phyloP scores from a whole-genome alignment of 2,329 filamentous ascomycete species.

The Colletotrichum melonis region DNA sequence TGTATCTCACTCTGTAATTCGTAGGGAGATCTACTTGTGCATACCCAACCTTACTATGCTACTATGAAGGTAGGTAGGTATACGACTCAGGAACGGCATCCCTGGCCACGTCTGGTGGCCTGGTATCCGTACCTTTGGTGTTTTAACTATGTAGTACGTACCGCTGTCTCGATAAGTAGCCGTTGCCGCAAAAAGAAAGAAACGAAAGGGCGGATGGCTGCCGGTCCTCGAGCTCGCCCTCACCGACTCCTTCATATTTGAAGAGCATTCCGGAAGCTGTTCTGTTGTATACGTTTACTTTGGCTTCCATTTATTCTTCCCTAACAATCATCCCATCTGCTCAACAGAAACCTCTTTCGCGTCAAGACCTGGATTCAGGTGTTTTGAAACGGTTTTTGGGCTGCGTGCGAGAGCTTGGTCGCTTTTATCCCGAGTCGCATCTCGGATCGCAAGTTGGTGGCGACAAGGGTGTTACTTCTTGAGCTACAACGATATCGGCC shows the following conservation, averaged over 20 bases:
- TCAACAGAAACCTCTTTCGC: background rate
- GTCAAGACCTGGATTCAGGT: background rate
- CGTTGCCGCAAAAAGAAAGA: background rate
- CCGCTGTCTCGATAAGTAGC: background rate
- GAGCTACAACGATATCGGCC: slow-evolving; percentile 31
- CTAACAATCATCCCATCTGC: background rate
- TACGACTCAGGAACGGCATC: background rate
- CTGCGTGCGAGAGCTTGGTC: slow-evolving; percentile 8
- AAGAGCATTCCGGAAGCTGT: background rate
- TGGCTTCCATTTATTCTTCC: too few species aligned
- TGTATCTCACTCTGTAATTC: background rate
- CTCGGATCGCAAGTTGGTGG: slow-evolving; percentile 20
- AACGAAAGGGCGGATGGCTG: background rate
- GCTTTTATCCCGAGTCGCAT: slow-evolving; percentile 16
- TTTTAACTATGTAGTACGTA: background rate
- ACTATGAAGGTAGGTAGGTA: too few species aligned
- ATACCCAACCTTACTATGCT: too few species aligned
- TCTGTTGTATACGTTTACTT: background rate
- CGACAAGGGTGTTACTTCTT: slow-evolving; percentile 30
- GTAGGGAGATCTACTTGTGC: background rate
- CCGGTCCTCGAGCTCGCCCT: background rate
- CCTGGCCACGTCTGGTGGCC: background rate
- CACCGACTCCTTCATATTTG: slow-evolving; percentile 15
- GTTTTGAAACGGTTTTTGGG: background rate
- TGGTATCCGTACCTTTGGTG: background rate